Base-by-base conservation (phyloP, 2,329 filamentous ascomycete genomes). In the Blastomyces gilchristii region DNA sequence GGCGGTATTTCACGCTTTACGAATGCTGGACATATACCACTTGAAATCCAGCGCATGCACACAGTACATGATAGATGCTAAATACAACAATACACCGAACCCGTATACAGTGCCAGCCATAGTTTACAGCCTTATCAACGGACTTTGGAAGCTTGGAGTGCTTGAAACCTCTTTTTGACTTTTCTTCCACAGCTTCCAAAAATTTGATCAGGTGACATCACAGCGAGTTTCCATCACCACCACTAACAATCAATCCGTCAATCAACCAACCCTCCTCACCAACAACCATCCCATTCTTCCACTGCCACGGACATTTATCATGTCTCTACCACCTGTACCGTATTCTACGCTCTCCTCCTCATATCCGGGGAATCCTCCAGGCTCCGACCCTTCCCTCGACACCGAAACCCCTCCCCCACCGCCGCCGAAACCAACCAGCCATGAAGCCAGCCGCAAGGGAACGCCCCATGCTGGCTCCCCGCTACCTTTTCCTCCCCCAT, bases 381-480 rank as follows among this genome's bases (percentile, higher is more conserved):
- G 12, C 39, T 45, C 50, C 49, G 34, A 22, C 25, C n/a, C 50
- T 18, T n/a, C 34, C 50, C 60, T 47, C 7, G 50, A 82, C 64
- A 75, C 81, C 5, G 79, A 82, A 53, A 80, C 81, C 14, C 87
- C 88, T 34, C 88, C 88, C 0, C 82, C 86, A 9, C 87, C 86
- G 18, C 88, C 88, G 1, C 88, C 88, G 0, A 91, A 91, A 72
- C 85, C 87, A 18, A 82, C 79, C 68, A 87, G 83, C 74, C 86
- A 87, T 73, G 87, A 90, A 67, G 78, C 83, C 60, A 89, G 85
- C 74, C 84, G 87, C 65, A 81, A 85, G 66, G 82, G 83, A 69
- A 90, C 87, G 31, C 87, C 88, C 1, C 78, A 82, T 61, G 68
- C 76, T 58, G 74, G 77, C 37, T 77, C 78, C 62, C 78, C 79